These are phyloP conservation scores for Crassisporium funariophilum DNA, from an alignment of 768 basidiomycete species.

Conservation along the genomic window DNA sequence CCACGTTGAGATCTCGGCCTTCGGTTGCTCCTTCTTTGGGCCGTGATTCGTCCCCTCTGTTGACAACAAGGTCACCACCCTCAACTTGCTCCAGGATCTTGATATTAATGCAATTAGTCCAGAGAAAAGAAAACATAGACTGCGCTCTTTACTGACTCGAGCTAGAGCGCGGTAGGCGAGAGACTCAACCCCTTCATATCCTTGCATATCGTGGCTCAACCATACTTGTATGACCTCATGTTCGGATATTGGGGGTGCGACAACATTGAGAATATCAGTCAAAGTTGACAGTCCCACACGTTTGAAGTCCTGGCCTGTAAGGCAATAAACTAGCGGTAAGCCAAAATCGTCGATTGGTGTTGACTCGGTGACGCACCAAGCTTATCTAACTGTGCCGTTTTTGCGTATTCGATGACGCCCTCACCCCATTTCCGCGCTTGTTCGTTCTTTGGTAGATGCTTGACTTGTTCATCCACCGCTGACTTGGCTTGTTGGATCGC, in stretches of 20 bases:
- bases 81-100: slow-evolving; percentile 95
- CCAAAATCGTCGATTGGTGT: not conserved
- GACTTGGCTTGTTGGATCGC: slow-evolving; percentile 86
- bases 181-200: slow-evolving; percentile 93
- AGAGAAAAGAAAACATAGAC: slow-evolving; percentile 26
- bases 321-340: not conserved
- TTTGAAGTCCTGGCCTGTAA: slow-evolving; percentile 84
- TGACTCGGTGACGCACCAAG: slow-evolving; percentile 54
- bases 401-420: slow-evolving; percentile 84
- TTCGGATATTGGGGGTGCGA: slow-evolving; percentile 97
- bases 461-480: slow-evolving; percentile 93
- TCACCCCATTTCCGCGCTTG: slow-evolving; percentile 89
- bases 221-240: slow-evolving; percentile 97
- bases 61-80: slow-evolving; percentile 88
- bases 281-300: slow-evolving; percentile 86
- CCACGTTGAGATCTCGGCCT: slow-evolving; percentile 72
- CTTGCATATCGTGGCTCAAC: slow-evolving; percentile 95
- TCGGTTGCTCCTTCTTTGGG: slow-evolving; percentile 57
- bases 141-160: too few species aligned
- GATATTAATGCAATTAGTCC: slow-evolving; percentile 4
- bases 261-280: slow-evolving; percentile 90
- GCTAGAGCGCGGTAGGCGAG: slow-evolving; percentile 89
- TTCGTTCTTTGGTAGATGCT: slow-evolving; percentile 82
- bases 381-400: slow-evolving; percentile 87
- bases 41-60: slow-evolving; percentile 75